Conservation (phyloP, 176 grass and related monocot species). For the Eremochloa ophiuroides region DNA sequence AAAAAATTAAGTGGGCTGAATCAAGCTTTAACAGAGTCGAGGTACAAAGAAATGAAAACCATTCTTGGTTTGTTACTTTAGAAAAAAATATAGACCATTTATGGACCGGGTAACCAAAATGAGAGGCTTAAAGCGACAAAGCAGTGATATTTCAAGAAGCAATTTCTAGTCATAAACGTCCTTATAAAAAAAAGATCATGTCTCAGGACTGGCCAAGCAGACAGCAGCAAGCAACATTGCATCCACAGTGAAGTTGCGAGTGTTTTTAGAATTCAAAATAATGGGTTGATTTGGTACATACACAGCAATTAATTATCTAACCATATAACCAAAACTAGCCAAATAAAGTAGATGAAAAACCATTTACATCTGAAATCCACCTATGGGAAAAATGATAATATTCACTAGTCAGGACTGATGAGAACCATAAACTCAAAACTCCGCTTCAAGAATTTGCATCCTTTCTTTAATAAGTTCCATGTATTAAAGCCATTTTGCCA, state of each 20-base stretch:
- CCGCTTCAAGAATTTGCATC: background rate
- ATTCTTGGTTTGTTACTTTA: background rate
- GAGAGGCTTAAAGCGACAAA: background rate
- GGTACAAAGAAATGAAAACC: background rate
- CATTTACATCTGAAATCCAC: constrained; percentile 10
- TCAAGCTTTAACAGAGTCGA: background rate
- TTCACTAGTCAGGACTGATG: background rate
- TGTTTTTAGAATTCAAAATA: background rate
- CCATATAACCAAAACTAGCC: background rate
- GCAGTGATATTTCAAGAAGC: background rate
- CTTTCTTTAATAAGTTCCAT: background rate
- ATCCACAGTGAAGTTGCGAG: background rate
- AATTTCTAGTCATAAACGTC: background rate
- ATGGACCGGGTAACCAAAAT: background rate
- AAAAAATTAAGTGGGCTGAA: background rate
- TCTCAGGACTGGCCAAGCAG: background rate
- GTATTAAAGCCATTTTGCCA: background rate
- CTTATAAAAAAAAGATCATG: background rate
- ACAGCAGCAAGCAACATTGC: constrained; percentile 1
- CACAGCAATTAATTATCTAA: background rate
- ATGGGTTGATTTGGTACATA: background rate
- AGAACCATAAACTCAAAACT: background rate
- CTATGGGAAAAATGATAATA: background rate
- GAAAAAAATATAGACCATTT: no score
- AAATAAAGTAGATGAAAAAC: background rate